Conservation (phyloP, 1,284 basidiomycete species). For the Marasmius fiardii region DNA sequence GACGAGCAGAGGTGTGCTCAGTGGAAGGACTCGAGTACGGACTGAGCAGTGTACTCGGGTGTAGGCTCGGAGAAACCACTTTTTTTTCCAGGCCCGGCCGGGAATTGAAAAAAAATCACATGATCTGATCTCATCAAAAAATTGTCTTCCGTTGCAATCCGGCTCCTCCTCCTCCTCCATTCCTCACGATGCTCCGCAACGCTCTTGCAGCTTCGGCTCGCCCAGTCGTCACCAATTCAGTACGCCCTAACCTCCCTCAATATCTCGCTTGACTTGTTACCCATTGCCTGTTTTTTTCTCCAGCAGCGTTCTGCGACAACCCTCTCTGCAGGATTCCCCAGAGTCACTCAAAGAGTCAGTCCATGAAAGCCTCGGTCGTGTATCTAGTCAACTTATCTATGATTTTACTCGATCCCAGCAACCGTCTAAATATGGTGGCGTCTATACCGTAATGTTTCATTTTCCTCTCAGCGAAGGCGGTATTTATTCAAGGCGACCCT, state of each 20-base stretch:
- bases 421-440: constrained; percentile 93
- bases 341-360: constrained; percentile 40
- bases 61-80: neutral
- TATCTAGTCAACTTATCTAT: neutral
- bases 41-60: neutral
- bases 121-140: neutral
- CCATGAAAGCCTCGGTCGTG: neutral
- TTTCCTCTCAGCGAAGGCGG: constrained; percentile 18
- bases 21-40: neutral
- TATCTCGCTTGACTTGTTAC: constrained; percentile 5
- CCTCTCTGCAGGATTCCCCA: constrained; percentile 77
- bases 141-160: constrained; percentile 23
- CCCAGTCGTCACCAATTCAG: constrained; percentile 49
- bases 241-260: constrained; percentile 27
- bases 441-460: constrained; percentile 68
- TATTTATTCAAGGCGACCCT: constrained; percentile 17
- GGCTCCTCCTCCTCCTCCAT: constrained; percentile 14
- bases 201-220: constrained; percentile 55
- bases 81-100: too few relatives aligned
- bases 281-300: constrained; percentile 8
- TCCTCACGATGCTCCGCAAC: constrained; percentile 61
- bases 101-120: too few relatives aligned
- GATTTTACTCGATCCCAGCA: constrained; percentile 41
- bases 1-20: constrained; percentile 12
- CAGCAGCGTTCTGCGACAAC: constrained; percentile 71